Evolutionary conservation across 2,329 filamentous ascomycete species (phyloP).

Genomic region (Arthrobotrys musiformis): DNA sequence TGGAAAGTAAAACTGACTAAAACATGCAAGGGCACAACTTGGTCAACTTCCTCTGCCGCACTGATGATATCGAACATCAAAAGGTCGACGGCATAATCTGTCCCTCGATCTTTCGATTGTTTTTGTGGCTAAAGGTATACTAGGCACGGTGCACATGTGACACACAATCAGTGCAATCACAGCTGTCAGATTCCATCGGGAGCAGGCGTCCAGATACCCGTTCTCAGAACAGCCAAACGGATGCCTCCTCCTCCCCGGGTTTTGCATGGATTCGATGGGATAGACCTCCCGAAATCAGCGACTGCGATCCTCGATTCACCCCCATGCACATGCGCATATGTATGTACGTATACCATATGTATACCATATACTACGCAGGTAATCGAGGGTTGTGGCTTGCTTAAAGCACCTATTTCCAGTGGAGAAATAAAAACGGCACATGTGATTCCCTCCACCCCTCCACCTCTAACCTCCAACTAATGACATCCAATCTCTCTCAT

Average conservation of each 20-base stretch:
- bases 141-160: neutral
- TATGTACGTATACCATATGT: too few species aligned
- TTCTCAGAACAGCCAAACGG: neutral
- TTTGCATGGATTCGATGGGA: neutral
- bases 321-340: neutral
- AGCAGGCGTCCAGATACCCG: neutral
- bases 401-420: neutral
- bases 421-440: neutral
- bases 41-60: neutral
- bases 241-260: neutral
- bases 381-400: neutral
- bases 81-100: neutral
- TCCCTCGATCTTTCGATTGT: neutral
- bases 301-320: constrained; percentile 9
- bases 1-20: neutral
- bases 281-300: constrained; percentile 27
- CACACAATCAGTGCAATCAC: neutral
- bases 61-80: too few species aligned
- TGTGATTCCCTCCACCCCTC: too few species aligned
- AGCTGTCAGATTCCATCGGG: constrained; percentile 2
- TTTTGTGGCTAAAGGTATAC: neutral
- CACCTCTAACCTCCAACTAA: too few species aligned
- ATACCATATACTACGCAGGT: too few species aligned
- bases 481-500: constrained; percentile 30
- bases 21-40: too few species aligned